Conservation (phyloP, 106 monocot species). For the Platanthera guangdongensis region DNA sequence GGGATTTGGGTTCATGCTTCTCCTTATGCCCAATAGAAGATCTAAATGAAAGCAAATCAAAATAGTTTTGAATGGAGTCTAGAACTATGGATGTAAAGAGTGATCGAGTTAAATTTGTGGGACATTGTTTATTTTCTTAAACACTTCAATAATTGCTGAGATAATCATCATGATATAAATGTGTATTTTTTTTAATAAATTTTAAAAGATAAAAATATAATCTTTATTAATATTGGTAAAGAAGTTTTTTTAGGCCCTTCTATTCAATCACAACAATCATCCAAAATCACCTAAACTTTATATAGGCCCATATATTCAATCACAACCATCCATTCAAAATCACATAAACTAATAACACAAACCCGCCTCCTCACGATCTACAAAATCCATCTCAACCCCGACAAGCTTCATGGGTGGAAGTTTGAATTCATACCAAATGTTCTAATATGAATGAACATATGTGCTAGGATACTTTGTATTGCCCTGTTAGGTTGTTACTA, state of each 20-base stretch:
- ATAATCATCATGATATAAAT: too few relatives aligned
- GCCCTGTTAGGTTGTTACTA: not conserved
- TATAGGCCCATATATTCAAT: too few relatives aligned
- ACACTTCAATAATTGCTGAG: too few relatives aligned
- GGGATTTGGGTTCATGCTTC: not conserved
- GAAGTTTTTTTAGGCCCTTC: too few relatives aligned
- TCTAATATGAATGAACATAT: not conserved
- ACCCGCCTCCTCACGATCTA: not conserved
- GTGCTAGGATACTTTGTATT: not conserved
- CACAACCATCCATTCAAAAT: too few relatives aligned
- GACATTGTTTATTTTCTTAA: not conserved
- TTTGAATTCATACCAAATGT: constrained; percentile 1
- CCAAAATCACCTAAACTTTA: too few relatives aligned
- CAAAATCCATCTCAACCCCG: not conserved
- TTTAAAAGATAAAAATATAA: too few relatives aligned
- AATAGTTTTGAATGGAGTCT: not conserved
- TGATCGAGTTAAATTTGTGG: not conserved
- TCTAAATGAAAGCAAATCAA: not conserved
- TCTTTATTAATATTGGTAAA: too few relatives aligned
- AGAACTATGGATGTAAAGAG: not conserved
- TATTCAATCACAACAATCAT: too few relatives aligned
- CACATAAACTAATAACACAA: too few relatives aligned
- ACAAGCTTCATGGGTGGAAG: not conserved
- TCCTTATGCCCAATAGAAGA: not conserved
- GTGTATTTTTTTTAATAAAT: too few relatives aligned